These are phyloP conservation scores for Waitea zeae DNA, from an alignment of 1,284 basidiomycete species.

Conservation along the genomic window DNA sequence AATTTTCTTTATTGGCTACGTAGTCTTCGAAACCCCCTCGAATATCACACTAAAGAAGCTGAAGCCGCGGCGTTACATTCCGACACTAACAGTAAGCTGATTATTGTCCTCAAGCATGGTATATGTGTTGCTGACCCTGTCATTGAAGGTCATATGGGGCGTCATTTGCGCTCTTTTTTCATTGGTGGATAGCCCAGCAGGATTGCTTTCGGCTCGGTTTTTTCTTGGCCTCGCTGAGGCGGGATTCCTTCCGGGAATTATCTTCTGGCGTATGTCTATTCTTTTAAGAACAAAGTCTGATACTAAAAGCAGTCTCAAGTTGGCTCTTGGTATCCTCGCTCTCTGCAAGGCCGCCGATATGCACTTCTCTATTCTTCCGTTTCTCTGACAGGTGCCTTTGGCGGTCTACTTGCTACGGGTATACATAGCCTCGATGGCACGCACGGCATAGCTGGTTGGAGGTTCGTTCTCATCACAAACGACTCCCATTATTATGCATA, in stretches of 20 bases:
- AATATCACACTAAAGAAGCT: conserved; percentile 8
- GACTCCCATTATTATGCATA: conserved; percentile 6
- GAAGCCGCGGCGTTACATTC: conserved; percentile 6
- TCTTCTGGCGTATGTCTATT: conserved; percentile 3
- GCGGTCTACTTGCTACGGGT: conserved; percentile 15
- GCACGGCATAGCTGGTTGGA: conserved; percentile 15
- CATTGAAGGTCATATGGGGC: conserved; percentile 14
- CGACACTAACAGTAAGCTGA: not conserved
- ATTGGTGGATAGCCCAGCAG: conserved; percentile 11
- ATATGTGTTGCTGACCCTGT: not conserved
- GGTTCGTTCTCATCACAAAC: conserved; percentile 11
- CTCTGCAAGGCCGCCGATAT: conserved; percentile 4
- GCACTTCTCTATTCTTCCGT: conserved; percentile 5
- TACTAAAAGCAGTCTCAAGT: conserved; percentile 1
- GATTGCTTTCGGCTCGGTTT: conserved; percentile 14
- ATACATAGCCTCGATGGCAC: conserved; percentile 14
- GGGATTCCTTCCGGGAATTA: conserved; percentile 5
- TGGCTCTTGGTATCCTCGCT: conserved; percentile 6
- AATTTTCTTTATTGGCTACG: conserved; percentile 10
- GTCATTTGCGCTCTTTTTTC: conserved; percentile 12
- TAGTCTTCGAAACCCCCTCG: conserved; percentile 7
- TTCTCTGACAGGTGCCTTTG: conserved; percentile 5
- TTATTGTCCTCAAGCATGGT: not conserved
- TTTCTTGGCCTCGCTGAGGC: conserved; percentile 15
- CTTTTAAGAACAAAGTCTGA: not conserved